Evolutionary conservation across 805 yeast genomes (phyloP).

Genomic region (Diddensiella santjacobensis): DNA sequence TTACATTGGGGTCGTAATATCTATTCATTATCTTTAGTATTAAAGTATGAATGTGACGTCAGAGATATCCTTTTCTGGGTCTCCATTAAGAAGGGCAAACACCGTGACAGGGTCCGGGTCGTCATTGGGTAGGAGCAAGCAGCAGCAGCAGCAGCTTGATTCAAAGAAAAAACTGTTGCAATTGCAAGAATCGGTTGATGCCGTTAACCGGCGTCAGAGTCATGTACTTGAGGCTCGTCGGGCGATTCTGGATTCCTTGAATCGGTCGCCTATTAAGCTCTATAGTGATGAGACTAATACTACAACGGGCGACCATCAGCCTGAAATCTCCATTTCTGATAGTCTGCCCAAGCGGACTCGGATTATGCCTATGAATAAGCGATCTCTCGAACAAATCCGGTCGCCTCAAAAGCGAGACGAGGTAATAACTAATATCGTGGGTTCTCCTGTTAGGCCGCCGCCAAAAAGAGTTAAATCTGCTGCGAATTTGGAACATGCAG

Average conservation of each 20-base stretch:
- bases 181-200: too few relatives aligned
- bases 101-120: not conserved
- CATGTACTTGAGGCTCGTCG: slow-evolving; percentile 4
- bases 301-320: not conserved
- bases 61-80: not conserved
- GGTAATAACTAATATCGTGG: not conserved
- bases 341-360: not conserved
- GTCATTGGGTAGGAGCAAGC: not conserved
- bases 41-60: not conserved
- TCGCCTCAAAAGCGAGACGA: not conserved
- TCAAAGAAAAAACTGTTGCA: not conserved
- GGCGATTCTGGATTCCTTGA: slow-evolving; percentile 5
- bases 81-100: slow-evolving; percentile 1
- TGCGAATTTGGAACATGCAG: not conserved
- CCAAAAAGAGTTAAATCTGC: not conserved
- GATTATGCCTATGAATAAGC: not conserved
- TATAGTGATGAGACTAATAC: not conserved
- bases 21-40: too few relatives aligned
- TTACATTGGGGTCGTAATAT: too few relatives aligned
- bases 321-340: not conserved
- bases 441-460: too few relatives aligned
- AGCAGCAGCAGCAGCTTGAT: not conserved
- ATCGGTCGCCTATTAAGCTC: slow-evolving; percentile 8
- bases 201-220: not conserved
- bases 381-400: not conserved